Base-by-base conservation (phyloP, 371 early-diverging fungal genomes). In the Mortierella sp. region DNA sequence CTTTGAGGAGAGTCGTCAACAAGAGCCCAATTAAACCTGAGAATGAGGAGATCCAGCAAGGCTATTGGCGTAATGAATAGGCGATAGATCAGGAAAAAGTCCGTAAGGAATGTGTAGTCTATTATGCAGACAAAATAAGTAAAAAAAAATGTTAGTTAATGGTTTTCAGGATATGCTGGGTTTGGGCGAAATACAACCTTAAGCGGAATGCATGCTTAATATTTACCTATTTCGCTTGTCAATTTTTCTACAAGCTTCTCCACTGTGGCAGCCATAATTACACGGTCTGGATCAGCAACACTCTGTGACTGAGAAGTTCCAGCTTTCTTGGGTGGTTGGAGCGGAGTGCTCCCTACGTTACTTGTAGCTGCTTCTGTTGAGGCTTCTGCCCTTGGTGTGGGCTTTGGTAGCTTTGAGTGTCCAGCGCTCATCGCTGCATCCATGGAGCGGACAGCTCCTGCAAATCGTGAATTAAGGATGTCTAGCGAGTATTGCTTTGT, bases 21-120 rank as follows among this genome's bases (percentile, higher is more conserved):
- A 9, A 92, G 61, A 19, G 90, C 88, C 90, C 90, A 91, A 19
- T 83, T 83, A 61, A 90, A 90, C 2, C 93, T 83, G 22, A 87
- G 75, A 17, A 91, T 87, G 37, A 92, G 63, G 10, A 91, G 73
- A 54, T 88, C 85, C 55, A 89, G 86, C 22, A 92, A 65, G 15
- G 87, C 86, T 42, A 86, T 58, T 7, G 91, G 89, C 0, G 89
- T 81, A 63, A 91, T 86, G 57, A 92, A 92, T 19, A 86, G 81
- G 9, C 93, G 90, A 60, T 88, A 92, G 31, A 90, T 90, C 37
- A 92, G 72, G 68, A 91, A 92, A 68, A 92, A 92, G 66, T 92
- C 93, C n/a, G 90, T 89, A 86, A 92, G 81, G 61, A 91, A 88
- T 2, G 87, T 86, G 68, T 92, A 92, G 59, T 92, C 93, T 88